Base-by-base conservation (phyloP, 352 stramenopile species). In the Globisporangium nodosum region DNA sequence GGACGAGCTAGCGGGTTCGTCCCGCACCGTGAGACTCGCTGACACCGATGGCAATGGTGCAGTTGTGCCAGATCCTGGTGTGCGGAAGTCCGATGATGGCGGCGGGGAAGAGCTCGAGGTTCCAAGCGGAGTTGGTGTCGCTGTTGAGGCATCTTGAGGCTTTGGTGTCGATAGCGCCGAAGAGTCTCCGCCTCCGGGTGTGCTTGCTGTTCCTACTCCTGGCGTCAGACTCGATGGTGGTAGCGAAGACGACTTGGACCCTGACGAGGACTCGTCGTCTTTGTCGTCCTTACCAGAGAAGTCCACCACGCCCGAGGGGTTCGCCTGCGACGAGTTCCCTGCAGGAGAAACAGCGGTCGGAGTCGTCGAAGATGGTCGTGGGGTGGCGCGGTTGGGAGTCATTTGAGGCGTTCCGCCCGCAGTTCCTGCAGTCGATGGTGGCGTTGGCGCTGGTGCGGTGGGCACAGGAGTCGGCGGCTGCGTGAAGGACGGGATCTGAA, bases 271-370 rank as follows among this genome's bases (percentile, higher is more conserved):
- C 1, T 54, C 21, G 7, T 6, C n/a, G 20, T 58, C 31, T 39
- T 53, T n/a, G 27, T 57, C 30, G 24, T n/a, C 50, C 30, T 50
- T 61, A 13, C 31, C 33, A 8, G 39, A n/a, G n/a, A 49, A 11
- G 16, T 56, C 56, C 18, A 52, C 49, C 3, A 52, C 49, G 1
- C 46, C 40, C 4, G 31, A 35, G 0, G 58, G 31, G 24, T 54
- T 49, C 20, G 50, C 42, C 49, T 58, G 40, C 12, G 58, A 24
- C 16, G 51, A 56, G 47, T 58, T 42, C 13, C 48, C 48, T 18
- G 50, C 16, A 3, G 45, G 9, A 13, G 20, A 24, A 9, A 39
- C 37, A 18, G 24, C 27, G 3, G 43, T 12, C 3, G 50, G 30
- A 13, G 49, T 48, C 42, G 31, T 21, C 46, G 49, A 12, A 7